Evolutionary conservation across 176 grass and related monocot genomes (phyloP).

Genomic region (Aegilops tauschii): DNA sequence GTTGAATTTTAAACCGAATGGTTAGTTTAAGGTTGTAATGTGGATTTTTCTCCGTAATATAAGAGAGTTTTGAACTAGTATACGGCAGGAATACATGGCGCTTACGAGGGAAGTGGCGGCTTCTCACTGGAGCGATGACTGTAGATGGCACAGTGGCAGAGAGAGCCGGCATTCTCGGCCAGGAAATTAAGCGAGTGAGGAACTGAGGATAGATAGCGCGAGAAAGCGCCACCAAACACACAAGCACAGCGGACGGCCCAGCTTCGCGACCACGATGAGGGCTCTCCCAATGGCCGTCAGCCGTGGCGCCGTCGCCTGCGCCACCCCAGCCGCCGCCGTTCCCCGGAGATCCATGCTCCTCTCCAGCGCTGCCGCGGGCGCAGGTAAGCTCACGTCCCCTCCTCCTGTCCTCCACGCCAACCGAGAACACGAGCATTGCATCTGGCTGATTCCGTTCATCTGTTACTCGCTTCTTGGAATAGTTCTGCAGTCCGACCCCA

Average conservation of each 20-base stretch:
- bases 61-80: no score
- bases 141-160: no score
- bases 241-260: background rate
- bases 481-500: slow-evolving; percentile 27
- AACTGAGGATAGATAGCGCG: background rate
- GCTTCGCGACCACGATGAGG: background rate
- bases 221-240: background rate
- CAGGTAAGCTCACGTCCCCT: background rate
- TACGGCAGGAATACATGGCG: no score
- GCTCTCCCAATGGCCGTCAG: slow-evolving; percentile 14
- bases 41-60: no score
- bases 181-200: background rate
- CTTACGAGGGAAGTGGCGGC: background rate
- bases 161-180: background rate
- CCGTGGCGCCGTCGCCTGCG: slow-evolving; percentile 32
- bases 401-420: background rate
- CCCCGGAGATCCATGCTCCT: slow-evolving; percentile 28
- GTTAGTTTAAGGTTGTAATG: no score
- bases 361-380: slow-evolving; percentile 26
- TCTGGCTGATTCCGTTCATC: background rate
- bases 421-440: background rate
- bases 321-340: slow-evolving; percentile 16
- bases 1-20: no score
- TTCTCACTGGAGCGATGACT: background rate
- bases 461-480: background rate